Evolutionary conservation across 1,139 yeast genomes (phyloP), one percentile per base, ranked within the genome.

Genomic region (Geotrichum restrictum): DNA sequence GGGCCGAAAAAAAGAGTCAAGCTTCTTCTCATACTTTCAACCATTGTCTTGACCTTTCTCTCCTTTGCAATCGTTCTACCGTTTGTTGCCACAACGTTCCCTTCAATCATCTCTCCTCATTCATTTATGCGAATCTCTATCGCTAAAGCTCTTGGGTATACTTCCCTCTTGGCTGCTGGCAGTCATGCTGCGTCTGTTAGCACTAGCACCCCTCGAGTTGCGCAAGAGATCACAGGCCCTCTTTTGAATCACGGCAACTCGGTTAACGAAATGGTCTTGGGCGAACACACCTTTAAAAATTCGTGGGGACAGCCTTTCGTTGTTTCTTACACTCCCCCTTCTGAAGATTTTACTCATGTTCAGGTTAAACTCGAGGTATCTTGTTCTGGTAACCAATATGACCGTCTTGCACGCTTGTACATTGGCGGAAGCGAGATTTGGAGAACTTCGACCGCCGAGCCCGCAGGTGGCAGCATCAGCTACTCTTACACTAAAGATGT

Each of bases 371-470:
- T 88, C 48, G 75, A 79, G 48, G 82, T 85, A 2, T 69, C 78
- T 5, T 81, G 81, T 3, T 73, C 70, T 44, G 93, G 94, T 10
- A 77, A 80, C 13, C 96, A 88, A 66, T 87, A 79, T 62, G 95
- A 88, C 65, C 74, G 96, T 54, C 72, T 88, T 61, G 86, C 84
- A 13, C 88, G 86, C 62, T 67, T 88, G 27, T 84, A 78, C 62
- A 66, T 88, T 27, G 78, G 79, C 51, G 87, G 83, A 22, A 75
- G 77, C 14, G 87, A 86, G 60, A 69, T 88, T 34, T 88, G 96
- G 95, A 76, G 96, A 66, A 82, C 94, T 0, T 83, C 93, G 2
- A 88, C 96, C 1, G 82, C 87, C 18, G 95, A 88, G 67, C 96
- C 96, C 0, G 79, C 81, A 56, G 75, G 79, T 51, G 67, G 70